A percentile compares a stretch with the other conserved stretches of the same genome.
Evolutionary conservation across 1,284 basidiomycete species (phyloP).

Genomic region (Bondarzewia mesenterica): DNA sequence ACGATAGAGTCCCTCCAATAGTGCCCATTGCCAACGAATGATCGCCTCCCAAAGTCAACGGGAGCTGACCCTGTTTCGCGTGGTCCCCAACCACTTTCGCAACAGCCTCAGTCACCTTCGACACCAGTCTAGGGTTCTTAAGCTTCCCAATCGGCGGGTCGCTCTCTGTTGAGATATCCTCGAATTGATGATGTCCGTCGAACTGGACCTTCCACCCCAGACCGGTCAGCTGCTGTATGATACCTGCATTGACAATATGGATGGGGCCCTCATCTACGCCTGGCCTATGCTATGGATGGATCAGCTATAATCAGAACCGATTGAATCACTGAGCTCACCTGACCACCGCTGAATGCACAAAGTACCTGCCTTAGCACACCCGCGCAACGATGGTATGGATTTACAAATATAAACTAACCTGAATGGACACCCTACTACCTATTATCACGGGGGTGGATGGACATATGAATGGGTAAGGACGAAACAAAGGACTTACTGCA

Average conservation of each 20-base stretch:
- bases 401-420: constrained; percentile 34
- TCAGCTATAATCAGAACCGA: constrained; percentile 4
- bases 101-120: constrained; percentile 76
- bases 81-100: constrained; percentile 72
- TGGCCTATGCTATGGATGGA: constrained; percentile 47
- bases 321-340: constrained; percentile 28
- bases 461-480: background rate
- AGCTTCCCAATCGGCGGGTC: constrained; percentile 84
- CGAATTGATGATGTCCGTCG: constrained; percentile 85
- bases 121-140: constrained; percentile 84
- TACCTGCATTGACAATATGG: constrained; percentile 78
- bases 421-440: constrained; percentile 74
- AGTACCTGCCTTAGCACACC: background rate
- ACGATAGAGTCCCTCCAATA: constrained; percentile 76
- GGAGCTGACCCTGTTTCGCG: constrained; percentile 72
- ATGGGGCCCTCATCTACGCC: constrained; percentile 93
- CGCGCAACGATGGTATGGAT: background rate
- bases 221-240: constrained; percentile 65
- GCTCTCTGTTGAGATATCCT: constrained; percentile 56
- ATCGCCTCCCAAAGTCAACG: constrained; percentile 94
- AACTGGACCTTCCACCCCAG: constrained; percentile 90
- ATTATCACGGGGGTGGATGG: constrained; percentile 2
- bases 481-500: constrained; percentile 37
- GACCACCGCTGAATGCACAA: constrained; percentile 38
- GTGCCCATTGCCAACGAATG: constrained; percentile 95